Evolutionary conservation across 1,284 basidiomycete species (phyloP), one percentile per base, ranked within the genome.

Genomic region (Ustilago shanxiensis): DNA sequence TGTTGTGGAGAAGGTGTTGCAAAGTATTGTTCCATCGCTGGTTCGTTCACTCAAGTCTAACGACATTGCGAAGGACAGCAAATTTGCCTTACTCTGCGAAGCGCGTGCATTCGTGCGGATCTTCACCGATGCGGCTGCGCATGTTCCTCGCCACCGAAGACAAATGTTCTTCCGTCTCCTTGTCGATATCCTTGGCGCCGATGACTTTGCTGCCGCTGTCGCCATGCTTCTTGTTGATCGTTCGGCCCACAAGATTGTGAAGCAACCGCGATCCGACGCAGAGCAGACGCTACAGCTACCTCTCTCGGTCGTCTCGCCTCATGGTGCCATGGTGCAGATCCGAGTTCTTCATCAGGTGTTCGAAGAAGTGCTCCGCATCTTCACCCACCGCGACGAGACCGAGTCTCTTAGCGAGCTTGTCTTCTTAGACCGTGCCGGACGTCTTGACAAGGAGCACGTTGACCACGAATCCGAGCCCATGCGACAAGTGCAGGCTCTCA

Each of bases 1-100:
- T 31, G 95, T 99, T 5, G 93, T 99, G 13, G 95, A 98, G 85
- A 93, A 93, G 93, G 98, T 95, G 1, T 91, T 98, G 62, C 92
- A 95, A 74, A 93, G 90, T 82, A 95, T 98, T 65, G 92, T 98
- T 1, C 96, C 97, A 0, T 93, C 97, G 39, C 93, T 98, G 90
- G 91, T 92, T 18, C 58, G 60, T 44, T 75, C 73, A 50, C 66
- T 79, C 55, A 72, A 65, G 67, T 26, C 66, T 2, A 88, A n/a
- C 45, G 64, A 71, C 2, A 53, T 44, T 57, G 84, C 79, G 24
- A 56, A 13, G 52, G 67, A 50, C 22, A 56, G 33, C 72, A 67
- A 69, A 31, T 64, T 77, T 56, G 71, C 52, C 13, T 54, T 78
- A 1, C 71, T 87, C 14, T 79, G 82, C 61, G 80, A 84, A 50